Base-by-base conservation (phyloP, 2,329 filamentous ascomycete genomes). In the Acarospora socialis region DNA sequence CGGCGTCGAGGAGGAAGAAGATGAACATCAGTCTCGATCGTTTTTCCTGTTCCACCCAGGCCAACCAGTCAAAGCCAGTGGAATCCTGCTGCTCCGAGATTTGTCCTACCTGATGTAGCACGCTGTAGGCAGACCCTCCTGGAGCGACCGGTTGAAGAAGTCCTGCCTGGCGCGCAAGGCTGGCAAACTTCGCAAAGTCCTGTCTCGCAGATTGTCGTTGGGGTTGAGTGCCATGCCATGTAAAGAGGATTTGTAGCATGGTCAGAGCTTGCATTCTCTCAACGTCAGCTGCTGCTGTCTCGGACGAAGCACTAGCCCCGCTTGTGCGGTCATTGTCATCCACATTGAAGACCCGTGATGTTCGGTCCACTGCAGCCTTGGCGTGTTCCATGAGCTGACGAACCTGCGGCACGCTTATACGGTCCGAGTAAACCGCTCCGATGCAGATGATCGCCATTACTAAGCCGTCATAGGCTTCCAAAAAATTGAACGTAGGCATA, bases 371-470 rank as follows among this genome's bases (percentile, higher is more conserved):
- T 7, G 69, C 68, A 14, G 61, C 49, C 41, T 70, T 70, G 20
- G 76, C 60, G 31, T 70, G 62, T 36, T 77, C 69, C 65, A 78
- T 79, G 53, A 81, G 63, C 48, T 73, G 69, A 39, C 77, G 72
- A 41, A 78, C 73, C 42, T 78, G 64, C 38, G 63, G 57, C 26
- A 73, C 54, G 17, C 62, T 58, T 39, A 79, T 57, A 38, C 64
- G 65, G 33, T 77, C 66, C 31, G 78, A 81, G 53, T 83, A 84
- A 35, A 80, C 78, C 23, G 78, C 77, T 21, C 79, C 79, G 44
- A 81, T 65, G 49, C 74, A 81, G 46, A 78, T 73, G 63, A 84
- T 78, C 39, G 67, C 66, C 37, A 79, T 64, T 30, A 81, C 58
- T 38, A 83, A 63, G 41, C 75, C 73, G 38, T 74, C 71, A 49